These are phyloP conservation scores for Kodamaea fungicola DNA, from an alignment of 1,139 yeast species.

Conservation along the genomic window DNA sequence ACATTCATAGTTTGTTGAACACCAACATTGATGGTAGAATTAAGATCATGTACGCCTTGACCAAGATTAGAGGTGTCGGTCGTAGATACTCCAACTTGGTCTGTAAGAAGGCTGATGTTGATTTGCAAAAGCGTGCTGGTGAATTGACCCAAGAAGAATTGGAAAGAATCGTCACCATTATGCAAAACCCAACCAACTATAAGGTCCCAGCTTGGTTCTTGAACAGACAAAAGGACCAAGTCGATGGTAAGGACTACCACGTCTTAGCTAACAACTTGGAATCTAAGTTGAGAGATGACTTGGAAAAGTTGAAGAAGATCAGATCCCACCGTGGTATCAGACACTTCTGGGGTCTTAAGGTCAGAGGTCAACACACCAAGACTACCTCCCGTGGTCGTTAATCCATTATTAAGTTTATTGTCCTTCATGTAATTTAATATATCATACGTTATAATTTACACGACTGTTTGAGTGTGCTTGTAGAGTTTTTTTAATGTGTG, in stretches of 20 bases:
- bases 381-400: constrained; percentile 94
- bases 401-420: constrained; percentile 11
- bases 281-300: constrained; percentile 99
- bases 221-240: constrained; percentile 98
- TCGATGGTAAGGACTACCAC: constrained; percentile 99
- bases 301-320: constrained; percentile 99
- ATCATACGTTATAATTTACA: constrained; percentile 4
- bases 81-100: constrained; percentile 99
- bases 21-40: constrained; percentile 99
- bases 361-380: constrained; percentile 99
- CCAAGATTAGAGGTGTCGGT: constrained; percentile 99
- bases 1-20: constrained; percentile 82
- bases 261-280: constrained; percentile 98
- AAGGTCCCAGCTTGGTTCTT: constrained; percentile 99
- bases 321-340: constrained; percentile 99
- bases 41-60: constrained; percentile 99
- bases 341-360: constrained; percentile 98
- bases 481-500: no score
- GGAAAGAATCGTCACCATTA: constrained; percentile 98
- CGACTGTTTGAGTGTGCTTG: no score
- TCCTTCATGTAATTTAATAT: constrained; percentile 20
- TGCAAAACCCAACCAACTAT: constrained; percentile 99
- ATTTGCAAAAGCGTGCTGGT: constrained; percentile 98
- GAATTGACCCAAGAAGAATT: constrained; percentile 99
- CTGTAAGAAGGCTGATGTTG: constrained; percentile 99